These are phyloP conservation scores for Dacryopinax primogenitus DNA, from an alignment of 768 basidiomycete genomes.

Conservation along the genomic window DNA sequence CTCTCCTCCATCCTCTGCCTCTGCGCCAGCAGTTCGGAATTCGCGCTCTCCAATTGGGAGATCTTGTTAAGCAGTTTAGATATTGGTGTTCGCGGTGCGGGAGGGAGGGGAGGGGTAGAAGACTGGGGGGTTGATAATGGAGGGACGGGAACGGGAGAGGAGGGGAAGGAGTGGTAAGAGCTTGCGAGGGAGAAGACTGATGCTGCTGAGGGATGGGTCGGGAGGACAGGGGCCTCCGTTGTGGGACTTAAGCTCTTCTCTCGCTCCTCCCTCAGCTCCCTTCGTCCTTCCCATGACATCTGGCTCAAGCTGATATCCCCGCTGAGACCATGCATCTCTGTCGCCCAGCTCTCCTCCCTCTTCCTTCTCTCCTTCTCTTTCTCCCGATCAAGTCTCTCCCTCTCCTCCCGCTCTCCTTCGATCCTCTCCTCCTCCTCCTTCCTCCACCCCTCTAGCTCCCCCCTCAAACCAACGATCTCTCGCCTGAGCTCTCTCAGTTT, in stretches of 20 bases:
- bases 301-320: neutral
- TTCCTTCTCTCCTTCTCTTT: conserved; percentile 34
- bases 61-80: neutral
- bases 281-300: neutral
- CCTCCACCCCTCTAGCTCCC: conserved; percentile 66
- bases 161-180: neutral
- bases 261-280: neutral
- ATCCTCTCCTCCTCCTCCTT: conserved; percentile 46
- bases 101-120: neutral
- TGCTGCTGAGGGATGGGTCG: neutral
- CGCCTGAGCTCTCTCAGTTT: conserved; percentile 61
- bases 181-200: neutral
- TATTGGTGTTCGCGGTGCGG: neutral
- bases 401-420: conserved; percentile 14
- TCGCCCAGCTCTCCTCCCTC: neutral
- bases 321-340: neutral
- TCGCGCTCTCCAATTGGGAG: neutral
- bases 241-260: neutral
- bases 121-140: neutral
- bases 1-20: neutral
- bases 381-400: conserved; percentile 26
- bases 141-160: neutral
- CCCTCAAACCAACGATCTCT: conserved; percentile 61
- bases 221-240: too few relatives aligned
- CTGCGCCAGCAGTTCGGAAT: neutral